Base-by-base conservation (phyloP, 164 flowering plant species). In the Magnolia sinica region DNA sequence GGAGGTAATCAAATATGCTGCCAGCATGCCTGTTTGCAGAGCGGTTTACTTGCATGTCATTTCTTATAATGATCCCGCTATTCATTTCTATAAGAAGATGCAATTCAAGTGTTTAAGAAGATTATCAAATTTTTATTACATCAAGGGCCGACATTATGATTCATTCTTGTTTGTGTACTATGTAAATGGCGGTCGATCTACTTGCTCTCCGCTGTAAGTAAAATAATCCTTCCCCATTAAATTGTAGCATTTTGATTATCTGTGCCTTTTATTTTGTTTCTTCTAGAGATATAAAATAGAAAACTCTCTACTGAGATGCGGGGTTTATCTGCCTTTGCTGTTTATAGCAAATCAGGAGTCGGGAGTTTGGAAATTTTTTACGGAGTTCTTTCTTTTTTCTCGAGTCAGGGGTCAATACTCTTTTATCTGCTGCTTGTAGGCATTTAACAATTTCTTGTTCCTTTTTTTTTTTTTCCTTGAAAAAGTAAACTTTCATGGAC, bases 21-120 rank as follows among this genome's bases (percentile, higher is more conserved):
- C 91, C 55, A 87, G 77, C 74, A 82, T 91, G 75, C 83, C 86
- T 66, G 83, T 88, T 10, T 96, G 99, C 81, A 85, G 83, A 77
- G 99, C 92, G 74, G 94, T 91, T 73, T 96, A 96, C 84, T 83
- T 96, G 87, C 99, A 96, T 76, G 99, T 96, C 37, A 91, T 96
- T 76, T 85, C 95, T 52, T 91, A 91, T 81, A 96, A 96, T 81
- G 86, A 82, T 75, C 83, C 98, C 19, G 99, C 99, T 55, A 96
- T 96, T 67, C 85, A 78, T 80, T 82, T 96, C 84, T 94, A 96
- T 84, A 67, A 88, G 83, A 96, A 91, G 84, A 89, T 92, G 97
- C 85, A 87, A 68, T 96, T 96, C 86, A 87, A 82, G 81, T 96
- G 95, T 74, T 71, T 92, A 14, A 80, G 90, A 76, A 86, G 90